Evolutionary conservation across 1,139 yeast species (phyloP), one percentile per base, ranked within the genome.

Genomic region (Pichia terricola): DNA sequence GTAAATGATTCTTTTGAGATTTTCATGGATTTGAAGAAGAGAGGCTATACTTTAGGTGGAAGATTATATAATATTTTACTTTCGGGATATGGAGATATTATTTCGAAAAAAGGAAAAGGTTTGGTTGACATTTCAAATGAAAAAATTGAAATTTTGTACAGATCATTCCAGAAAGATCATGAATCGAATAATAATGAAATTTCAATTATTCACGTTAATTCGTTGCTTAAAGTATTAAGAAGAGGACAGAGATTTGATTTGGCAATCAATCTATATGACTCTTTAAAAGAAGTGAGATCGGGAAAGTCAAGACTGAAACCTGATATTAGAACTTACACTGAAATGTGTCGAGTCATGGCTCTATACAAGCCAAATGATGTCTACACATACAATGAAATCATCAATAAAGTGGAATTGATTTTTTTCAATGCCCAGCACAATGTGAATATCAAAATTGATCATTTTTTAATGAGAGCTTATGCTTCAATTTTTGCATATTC

Each of bases 61-160:
- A 73, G 75, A 40, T 72, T 83, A 1, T 67, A 73, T 47, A 72
- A 79, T 3, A 72, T 77, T 3, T 55, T 81, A 4, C 78, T 81
- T 49, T 67, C 72, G 45, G 87, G 85, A 0, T 64, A 79, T 39
- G 68, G 81, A 69, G 72, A 42, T 57, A 50, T 35, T 39, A 44
- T 11, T 52, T 51, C 35, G 39, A 40, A 34, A 22, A 11, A 25
- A 3, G 22, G 32, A 8, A 8, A 8, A 8, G 42, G 46, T 26
- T 33, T n/a, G 38, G 43, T 47, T 8, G 56, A 54, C 6, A 45
- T 63, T 8, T 54, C 65, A 6, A 37, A 39, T 1, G 49, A 49
- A 11, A 65, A 59, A 37, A 56, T 57, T 22, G 55, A 54, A 22
- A 56, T 49, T 34, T 39, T 63, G 3, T 43, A 48, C 38, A 51